Percentiles rank a stretch among this genome's conserved stretches.
Evolutionary conservation across 2,329 filamentous ascomycete species (phyloP).

Genomic region (Dothistroma pini): DNA sequence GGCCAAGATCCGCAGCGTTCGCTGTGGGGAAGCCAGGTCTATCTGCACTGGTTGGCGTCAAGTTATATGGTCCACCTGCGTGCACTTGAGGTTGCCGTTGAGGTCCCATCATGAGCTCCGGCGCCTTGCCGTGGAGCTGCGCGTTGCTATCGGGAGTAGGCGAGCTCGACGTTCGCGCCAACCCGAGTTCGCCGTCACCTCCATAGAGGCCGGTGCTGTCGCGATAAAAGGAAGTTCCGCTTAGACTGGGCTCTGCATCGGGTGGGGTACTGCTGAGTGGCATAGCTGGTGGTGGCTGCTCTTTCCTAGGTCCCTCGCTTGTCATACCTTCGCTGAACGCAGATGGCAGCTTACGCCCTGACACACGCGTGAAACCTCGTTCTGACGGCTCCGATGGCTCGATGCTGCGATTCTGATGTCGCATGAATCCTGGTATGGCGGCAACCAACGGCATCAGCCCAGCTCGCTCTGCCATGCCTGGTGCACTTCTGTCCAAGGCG

Average conservation of each 20-base stretch:
- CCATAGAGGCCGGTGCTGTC: conserved; percentile 44
- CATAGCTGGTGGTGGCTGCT: conserved; percentile 16
- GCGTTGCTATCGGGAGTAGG: conserved; percentile 13
- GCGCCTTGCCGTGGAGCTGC: conserved; percentile 12
- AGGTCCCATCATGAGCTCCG: conserved; percentile 32
- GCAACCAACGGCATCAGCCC: conserved; percentile 36
- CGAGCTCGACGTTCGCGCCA: conserved; percentile 11
- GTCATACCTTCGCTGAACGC: conserved; percentile 49
- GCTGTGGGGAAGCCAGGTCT: conserved; percentile 17
- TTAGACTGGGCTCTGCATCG: conserved; percentile 21
- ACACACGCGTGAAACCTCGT: conserved; percentile 46
- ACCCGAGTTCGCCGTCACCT: conserved; percentile 29
- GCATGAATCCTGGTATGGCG: conserved; percentile 38
- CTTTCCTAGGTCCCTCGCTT: conserved; percentile 26
- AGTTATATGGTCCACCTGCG: conserved; percentile 29
- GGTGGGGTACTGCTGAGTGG: conserved; percentile 18
- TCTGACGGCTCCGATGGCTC: conserved; percentile 31
- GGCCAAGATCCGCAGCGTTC: conserved; percentile 7
- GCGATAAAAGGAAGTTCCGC: conserved; percentile 43
- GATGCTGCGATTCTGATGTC: conserved; percentile 33
- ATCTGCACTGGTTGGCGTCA: conserved; percentile 20
- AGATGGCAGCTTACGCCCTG: conserved; percentile 48
- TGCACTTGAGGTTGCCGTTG: conserved; percentile 34
- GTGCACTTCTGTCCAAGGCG: conserved; percentile 20
- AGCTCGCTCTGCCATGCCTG: conserved; percentile 41